Evolutionary conservation across 106 monocot genomes (phyloP), one percentile per base, ranked within the genome.

Genomic region (Amphibolis antarctica): DNA sequence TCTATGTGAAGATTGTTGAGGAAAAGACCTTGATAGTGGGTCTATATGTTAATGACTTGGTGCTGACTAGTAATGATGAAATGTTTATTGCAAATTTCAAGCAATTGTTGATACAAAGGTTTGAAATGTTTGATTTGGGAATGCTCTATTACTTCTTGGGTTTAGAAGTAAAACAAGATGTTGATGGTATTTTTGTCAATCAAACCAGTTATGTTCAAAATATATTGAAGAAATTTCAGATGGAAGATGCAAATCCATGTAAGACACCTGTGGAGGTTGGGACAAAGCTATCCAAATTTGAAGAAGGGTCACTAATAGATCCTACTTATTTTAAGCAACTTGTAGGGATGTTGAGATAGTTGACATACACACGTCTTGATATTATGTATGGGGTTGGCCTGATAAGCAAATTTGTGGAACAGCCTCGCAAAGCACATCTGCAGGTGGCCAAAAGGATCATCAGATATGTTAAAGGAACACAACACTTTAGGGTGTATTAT

Each of bases 21-120:
- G 1, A 9, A 19, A 51, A 17, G 20, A 51, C 19, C 3, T 21
- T 69, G 12, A 30, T 69, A 14, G 69, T 69, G 12, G 17, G 44
- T 13, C 30, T 69, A 9, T 59, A 69, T 46, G 69, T 69, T 15
- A 59, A 69, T 69, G 69, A 69, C 42, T 14, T 69, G 0, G 44
- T 69, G 17, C 15, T 69, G 21, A 46, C 46, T 1, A 0, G 58
- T 12, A 36, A 22, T 17, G 26, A 46, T 20, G 15, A 13, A 20
- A 27, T 5, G 6, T 0, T n/a, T 36, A 36, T 7, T 36, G 2
- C 7, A 36, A 17, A 55, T 14, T 68, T 68, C 67, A 53, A 56
- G 20, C 29, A 42, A 1, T 20, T 1, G n/a, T 58, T 69, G 69
- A 18, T 44, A 2, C 3, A 10, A 1, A 23, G 1, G 24, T 69